These are phyloP conservation scores for Taxillus chinensis DNA, from an alignment of 164 flowering plant species.

Conservation along the genomic window DNA sequence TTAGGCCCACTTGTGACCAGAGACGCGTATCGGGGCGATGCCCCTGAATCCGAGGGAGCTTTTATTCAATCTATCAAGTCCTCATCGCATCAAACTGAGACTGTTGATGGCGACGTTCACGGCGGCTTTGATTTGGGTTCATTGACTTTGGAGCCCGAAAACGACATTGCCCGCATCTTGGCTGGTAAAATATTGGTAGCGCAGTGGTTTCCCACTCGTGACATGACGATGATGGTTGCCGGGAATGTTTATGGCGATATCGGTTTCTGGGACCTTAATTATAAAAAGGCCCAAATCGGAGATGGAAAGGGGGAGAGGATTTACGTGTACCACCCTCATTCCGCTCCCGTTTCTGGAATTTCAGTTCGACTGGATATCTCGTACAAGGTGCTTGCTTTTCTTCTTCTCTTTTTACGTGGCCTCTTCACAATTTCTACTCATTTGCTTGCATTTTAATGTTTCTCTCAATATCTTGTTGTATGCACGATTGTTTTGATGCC, in stretches of 20 bases:
- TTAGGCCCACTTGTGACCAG: conserved; percentile 33
- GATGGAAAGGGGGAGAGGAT: conserved; percentile 55
- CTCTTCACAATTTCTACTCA: neutral
- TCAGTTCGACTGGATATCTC: conserved; percentile 35
- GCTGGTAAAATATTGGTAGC: conserved; percentile 41
- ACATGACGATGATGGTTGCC: conserved; percentile 38
- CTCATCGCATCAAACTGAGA: too few relatives aligned
- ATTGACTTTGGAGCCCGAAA: conserved; percentile 40
- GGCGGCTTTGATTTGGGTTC: conserved; percentile 21
- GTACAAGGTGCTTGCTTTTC: conserved; percentile 43
- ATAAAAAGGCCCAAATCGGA: conserved; percentile 7
- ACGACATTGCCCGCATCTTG: conserved; percentile 47
- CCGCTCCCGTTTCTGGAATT: conserved; percentile 64
- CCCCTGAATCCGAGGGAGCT: conserved; percentile 10
- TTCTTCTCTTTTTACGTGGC: neutral
- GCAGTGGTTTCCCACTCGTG: conserved; percentile 42
- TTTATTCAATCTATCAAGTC: conserved; percentile 25
- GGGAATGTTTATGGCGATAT: conserved; percentile 70
- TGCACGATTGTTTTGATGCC: too few relatives aligned
- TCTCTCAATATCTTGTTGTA: too few relatives aligned
- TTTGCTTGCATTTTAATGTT: neutral
- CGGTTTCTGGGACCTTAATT: conserved; percentile 68
- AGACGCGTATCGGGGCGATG: conserved; percentile 28
- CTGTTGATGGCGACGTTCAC: too few relatives aligned
- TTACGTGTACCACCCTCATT: conserved; percentile 49